phyloP scores from a whole-genome alignment of 495 filamentous ascomycete genomes.

The Penicillium macrosclerotiorum region DNA sequence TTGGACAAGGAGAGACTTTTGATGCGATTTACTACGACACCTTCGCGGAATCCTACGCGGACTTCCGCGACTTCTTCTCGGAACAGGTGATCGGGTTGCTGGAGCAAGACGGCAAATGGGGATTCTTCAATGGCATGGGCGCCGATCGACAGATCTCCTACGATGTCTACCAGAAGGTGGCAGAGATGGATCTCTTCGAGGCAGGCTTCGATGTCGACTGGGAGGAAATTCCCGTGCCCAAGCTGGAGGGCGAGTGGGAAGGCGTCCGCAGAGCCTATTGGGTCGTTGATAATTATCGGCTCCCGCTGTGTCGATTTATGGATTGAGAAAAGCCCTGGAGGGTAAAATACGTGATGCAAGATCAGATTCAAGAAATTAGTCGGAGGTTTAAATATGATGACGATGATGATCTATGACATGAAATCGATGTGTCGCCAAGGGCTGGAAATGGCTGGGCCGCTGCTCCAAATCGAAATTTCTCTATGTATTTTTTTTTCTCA shows the following conservation, averaged over 20 bases:
- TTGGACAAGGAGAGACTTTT: slow-evolving; percentile 68
- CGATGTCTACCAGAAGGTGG: slow-evolving; percentile 91
- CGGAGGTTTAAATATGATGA: too few species aligned
- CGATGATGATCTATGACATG: not conserved
- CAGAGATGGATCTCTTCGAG: slow-evolving; percentile 88
- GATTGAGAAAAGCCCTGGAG: slow-evolving; percentile 51
- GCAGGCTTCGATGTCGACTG: slow-evolving; percentile 89
- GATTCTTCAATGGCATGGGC: slow-evolving; percentile 95
- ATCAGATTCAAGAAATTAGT: too few species aligned
- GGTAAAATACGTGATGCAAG: too few species aligned
- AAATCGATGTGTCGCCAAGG: not conserved
- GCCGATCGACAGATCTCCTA: slow-evolving; percentile 91
- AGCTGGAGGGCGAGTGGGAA: slow-evolving; percentile 68
- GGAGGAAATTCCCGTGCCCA: slow-evolving; percentile 72
- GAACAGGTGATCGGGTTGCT: slow-evolving; percentile 81
- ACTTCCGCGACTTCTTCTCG: slow-evolving; percentile 81
- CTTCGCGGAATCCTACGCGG: slow-evolving; percentile 87
- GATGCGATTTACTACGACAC: slow-evolving; percentile 98
- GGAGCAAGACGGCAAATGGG: slow-evolving; percentile 70
- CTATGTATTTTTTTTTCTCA: too few species aligned
- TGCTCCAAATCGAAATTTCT: too few species aligned
- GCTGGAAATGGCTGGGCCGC: too few species aligned
- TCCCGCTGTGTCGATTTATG: slow-evolving; percentile 64
- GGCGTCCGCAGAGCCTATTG: slow-evolving; percentile 87
- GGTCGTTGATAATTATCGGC: slow-evolving; percentile 70